A percentile compares a stretch with the other conserved stretches of the same genome.
Evolutionary conservation across 108 stramenopile genomes (phyloP).

Genomic region (Skeletonema marinoi): DNA sequence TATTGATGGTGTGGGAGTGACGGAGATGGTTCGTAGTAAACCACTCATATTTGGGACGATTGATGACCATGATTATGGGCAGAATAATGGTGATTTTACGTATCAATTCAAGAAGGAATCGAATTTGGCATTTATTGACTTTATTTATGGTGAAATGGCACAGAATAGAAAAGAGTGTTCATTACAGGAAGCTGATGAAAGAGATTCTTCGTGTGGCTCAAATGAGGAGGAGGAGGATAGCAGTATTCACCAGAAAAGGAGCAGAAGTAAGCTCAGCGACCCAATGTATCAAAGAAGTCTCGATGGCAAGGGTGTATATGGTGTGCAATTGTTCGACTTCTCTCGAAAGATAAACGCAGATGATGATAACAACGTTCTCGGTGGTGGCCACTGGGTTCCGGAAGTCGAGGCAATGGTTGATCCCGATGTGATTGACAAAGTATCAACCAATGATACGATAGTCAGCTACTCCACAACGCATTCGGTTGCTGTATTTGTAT

Average conservation of each 20-base stretch:
- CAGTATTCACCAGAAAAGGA: background rate
- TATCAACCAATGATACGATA: background rate
- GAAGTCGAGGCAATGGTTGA: conserved; percentile 76
- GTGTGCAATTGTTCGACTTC: conserved; percentile 85
- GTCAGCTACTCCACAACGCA: conserved; percentile 44
- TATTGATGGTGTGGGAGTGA: background rate
- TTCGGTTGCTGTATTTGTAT: conserved; percentile 74
- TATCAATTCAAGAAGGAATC: conserved; percentile 53
- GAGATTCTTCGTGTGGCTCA: background rate
- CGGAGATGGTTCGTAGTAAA: background rate
- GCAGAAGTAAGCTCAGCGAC: conserved; percentile 20
- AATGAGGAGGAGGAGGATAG: background rate
- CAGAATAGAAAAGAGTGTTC: conserved; percentile 5
- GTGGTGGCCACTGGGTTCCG: conserved; percentile 48
- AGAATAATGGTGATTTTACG: conserved; percentile 69
- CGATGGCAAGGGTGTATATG: conserved; percentile 71
- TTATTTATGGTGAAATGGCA: conserved; percentile 44
- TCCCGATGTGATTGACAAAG: conserved; percentile 55
- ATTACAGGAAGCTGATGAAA: background rate
- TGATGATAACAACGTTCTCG: conserved; percentile 13
- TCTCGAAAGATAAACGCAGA: conserved; percentile 17
- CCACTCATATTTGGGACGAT: conserved; percentile 72
- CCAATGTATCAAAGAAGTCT: conserved; percentile 59
- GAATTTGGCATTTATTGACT: conserved; percentile 63
- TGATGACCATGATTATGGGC: conserved; percentile 89